A percentile compares a stretch with the other conserved stretches of the same genome.
Conservation (phyloP, 345 rosid species). For the Arabidopsis thaliana region TAIR10.1 NC_003070.9:21669001-21669500, state of each 20-base stretch:
- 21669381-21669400: constrained; percentile 18
- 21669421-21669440: constrained; percentile 39
- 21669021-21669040: background rate
- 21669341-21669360: background rate
- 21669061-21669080: background rate
- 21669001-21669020: background rate
- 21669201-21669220: background rate
- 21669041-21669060: background rate
- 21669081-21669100: too few relatives aligned
- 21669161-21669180: background rate
- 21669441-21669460: background rate
- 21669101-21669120: background rate
- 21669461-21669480: constrained; percentile 30
- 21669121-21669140: background rate
- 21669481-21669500: constrained; percentile 18
- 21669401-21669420: constrained; percentile 30
- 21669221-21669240: background rate
- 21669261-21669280: background rate
- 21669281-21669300: constrained; percentile 10
- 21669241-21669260: background rate
- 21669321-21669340: background rate
- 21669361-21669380: constrained; percentile 27
- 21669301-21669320: background rate
- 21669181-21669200: background rate
- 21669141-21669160: background rate